Evolutionary conservation across 140 eudicot genomes (phyloP).

Genomic region (Artemisia princeps): DNA sequence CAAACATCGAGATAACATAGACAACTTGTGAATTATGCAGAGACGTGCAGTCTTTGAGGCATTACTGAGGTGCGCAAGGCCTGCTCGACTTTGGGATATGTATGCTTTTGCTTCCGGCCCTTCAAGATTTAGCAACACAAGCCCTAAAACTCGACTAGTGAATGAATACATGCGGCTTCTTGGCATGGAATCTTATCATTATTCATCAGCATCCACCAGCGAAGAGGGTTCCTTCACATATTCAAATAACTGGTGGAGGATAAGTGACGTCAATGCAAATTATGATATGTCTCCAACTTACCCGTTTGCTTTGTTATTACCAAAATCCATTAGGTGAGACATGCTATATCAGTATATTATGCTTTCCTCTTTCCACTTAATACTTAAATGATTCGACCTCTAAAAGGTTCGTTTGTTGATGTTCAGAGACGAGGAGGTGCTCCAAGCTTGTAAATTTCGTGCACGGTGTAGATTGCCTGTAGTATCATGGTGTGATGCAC

Average conservation of each 20-base stretch:
- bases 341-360: slow-evolving; percentile 4
- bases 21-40: slow-evolving; percentile 34
- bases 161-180: slow-evolving; percentile 88
- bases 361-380: neutral
- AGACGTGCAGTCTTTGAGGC: slow-evolving; percentile 91
- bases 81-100: slow-evolving; percentile 84
- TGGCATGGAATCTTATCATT: slow-evolving; percentile 49
- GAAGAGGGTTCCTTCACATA: slow-evolving; percentile 70
- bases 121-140: slow-evolving; percentile 52
- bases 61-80: slow-evolving; percentile 69
- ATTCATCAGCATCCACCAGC: slow-evolving; percentile 38
- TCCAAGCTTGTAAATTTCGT: slow-evolving; percentile 88
- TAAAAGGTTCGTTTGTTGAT: slow-evolving; percentile 16
- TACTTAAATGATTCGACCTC: neutral
- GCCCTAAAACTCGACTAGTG: slow-evolving; percentile 70
- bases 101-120: slow-evolving; percentile 77
- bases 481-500: slow-evolving; percentile 80
- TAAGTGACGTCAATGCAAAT: slow-evolving; percentile 62
- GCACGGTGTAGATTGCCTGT: slow-evolving; percentile 89
- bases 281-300: slow-evolving; percentile 78
- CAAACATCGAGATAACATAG: slow-evolving; percentile 3
- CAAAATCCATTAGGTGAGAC: slow-evolving; percentile 69
- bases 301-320: slow-evolving; percentile 80
- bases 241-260: slow-evolving; percentile 82
- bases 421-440: slow-evolving; percentile 77